These are phyloP conservation scores for Suillus subalutaceus DNA, from an alignment of 768 basidiomycete genomes.

Conservation along the genomic window DNA sequence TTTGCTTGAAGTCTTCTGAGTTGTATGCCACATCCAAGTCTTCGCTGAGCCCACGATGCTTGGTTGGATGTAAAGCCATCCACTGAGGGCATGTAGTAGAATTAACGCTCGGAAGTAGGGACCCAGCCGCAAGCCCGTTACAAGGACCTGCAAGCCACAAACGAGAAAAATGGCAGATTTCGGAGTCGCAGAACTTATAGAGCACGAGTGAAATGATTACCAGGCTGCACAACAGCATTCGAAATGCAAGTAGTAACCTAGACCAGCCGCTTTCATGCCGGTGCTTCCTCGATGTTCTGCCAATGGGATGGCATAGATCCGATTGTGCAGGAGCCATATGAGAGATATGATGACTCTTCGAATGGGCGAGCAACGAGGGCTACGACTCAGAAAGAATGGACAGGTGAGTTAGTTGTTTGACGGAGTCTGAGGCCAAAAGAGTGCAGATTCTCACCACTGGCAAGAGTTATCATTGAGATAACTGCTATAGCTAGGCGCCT, in stretches of 20 bases:
- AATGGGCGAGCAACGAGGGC: neutral
- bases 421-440: no score
- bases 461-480: no score
- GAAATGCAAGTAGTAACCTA: neutral
- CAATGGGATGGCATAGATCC: neutral
- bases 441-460: no score
- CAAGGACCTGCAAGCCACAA: neutral
- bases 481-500: no score
- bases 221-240: neutral
- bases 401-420: no score
- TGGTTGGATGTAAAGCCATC: conserved; percentile 27
- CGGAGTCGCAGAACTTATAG: neutral
- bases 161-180: neutral
- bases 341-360: neutral
- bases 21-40: conserved; percentile 31
- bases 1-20: conserved; percentile 34
- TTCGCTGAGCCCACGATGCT: conserved; percentile 29
- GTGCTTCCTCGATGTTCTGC: neutral
- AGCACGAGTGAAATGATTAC: conserved; percentile 1
- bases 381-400: neutral
- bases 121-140: conserved; percentile 21
- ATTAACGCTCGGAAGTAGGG: conserved; percentile 5
- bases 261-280: neutral
- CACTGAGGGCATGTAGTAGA: conserved; percentile 36
- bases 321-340: neutral